These are phyloP conservation scores for Tylopilus vinaceipallidus DNA, from an alignment of 768 basidiomycete species.

Conservation along the genomic window DNA sequence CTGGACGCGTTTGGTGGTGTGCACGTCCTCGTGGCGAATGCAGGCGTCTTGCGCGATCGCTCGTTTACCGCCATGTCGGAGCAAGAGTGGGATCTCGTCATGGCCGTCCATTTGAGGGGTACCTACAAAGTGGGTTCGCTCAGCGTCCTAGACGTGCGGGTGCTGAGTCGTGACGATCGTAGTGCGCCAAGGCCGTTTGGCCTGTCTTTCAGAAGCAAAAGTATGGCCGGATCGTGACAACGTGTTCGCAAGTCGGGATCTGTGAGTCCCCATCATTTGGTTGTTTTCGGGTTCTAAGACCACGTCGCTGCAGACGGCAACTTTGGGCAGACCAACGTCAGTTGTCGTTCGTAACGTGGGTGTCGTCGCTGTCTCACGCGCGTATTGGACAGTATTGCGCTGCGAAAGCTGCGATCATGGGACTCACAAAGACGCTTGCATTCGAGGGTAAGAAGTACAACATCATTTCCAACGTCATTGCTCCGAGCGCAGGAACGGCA, in stretches of 20 bases:
- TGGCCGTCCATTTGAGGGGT: constrained; percentile 85
- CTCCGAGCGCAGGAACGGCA: constrained; percentile 85
- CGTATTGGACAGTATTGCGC: constrained; percentile 67
- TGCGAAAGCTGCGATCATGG: constrained; percentile 90
- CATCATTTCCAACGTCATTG: constrained; percentile 86
- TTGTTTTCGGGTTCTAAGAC: not conserved
- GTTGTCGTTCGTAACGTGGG: constrained; percentile 12
- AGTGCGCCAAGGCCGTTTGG: constrained; percentile 96
- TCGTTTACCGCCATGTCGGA: constrained; percentile 87
- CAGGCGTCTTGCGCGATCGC: constrained; percentile 92
- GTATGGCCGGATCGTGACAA: constrained; percentile 93
- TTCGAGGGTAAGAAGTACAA: constrained; percentile 91
- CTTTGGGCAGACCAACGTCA: constrained; percentile 89
- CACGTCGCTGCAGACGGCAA: constrained; percentile 68
- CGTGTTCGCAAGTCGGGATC: constrained; percentile 89
- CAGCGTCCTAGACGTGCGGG: not conserved
- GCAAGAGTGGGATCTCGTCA: constrained; percentile 91
- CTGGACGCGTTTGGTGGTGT: constrained; percentile 85
- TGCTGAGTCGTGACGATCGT: constrained; percentile 5
- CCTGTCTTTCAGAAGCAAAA: constrained; percentile 95
- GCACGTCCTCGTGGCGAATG: constrained; percentile 89
- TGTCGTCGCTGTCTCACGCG: not conserved
- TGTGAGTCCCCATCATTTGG: constrained; percentile 50
- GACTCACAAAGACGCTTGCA: constrained; percentile 84
- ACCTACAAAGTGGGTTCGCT: constrained; percentile 70